phyloP scores from a whole-genome alignment of 1,284 basidiomycete genomes.

The Cystobasidium slooffiae region DNA sequence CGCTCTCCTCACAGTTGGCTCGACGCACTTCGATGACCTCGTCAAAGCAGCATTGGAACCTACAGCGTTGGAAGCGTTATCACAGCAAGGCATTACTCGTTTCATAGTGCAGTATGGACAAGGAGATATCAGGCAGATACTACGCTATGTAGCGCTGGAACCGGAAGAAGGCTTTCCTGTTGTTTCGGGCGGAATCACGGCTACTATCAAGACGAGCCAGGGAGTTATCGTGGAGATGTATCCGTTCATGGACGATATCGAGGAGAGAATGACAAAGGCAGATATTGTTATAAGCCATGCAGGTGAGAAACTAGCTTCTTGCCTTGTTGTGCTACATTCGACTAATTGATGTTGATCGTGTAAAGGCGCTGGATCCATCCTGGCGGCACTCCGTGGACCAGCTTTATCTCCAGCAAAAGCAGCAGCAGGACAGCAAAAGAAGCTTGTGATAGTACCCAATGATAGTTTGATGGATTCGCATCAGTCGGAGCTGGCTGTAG shows the following conservation, averaged over 20 bases:
- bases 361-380: slow-evolving; percentile 90
- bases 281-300: slow-evolving; percentile 90
- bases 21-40: slow-evolving; percentile 80
- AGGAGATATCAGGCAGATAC: slow-evolving; percentile 49
- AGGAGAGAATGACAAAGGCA: slow-evolving; percentile 67
- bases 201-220: slow-evolving; percentile 50
- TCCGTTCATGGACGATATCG: slow-evolving; percentile 73
- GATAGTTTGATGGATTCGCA: slow-evolving; percentile 88
- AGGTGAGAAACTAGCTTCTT: slow-evolving; percentile 63
- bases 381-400: slow-evolving; percentile 72
- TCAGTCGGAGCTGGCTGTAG: slow-evolving; percentile 82
- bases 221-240: slow-evolving; percentile 68
- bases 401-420: slow-evolving; percentile 11
- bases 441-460: slow-evolving; percentile 87
- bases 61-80: slow-evolving; percentile 64
- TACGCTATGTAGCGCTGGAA: slow-evolving; percentile 42
- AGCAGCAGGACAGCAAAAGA: slow-evolving; percentile 60
- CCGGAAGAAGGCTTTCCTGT: slow-evolving; percentile 50
- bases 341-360: slow-evolving; percentile 12
- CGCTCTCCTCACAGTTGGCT: slow-evolving; percentile 84
- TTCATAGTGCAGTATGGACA: slow-evolving; percentile 78
- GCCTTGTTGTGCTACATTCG: neutral
- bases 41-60: slow-evolving; percentile 68
- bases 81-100: slow-evolving; percentile 63
- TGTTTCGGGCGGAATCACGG: slow-evolving; percentile 53